Evolutionary conservation across 2,329 filamentous ascomycete species (phyloP), one percentile per base, ranked within the genome.

Genomic region (Phoma herbarum): DNA sequence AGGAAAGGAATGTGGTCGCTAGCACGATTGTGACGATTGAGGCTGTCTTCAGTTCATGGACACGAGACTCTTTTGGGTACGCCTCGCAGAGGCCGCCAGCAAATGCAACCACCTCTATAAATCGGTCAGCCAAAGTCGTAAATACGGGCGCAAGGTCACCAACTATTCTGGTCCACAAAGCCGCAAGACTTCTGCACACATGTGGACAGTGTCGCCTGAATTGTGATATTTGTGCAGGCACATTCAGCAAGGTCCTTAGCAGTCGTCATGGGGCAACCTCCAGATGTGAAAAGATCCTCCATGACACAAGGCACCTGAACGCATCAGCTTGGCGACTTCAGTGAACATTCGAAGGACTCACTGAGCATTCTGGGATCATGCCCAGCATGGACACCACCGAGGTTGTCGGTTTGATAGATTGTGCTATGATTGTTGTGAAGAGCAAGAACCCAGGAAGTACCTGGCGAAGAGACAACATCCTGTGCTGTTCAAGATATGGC

Each of bases 11-110:
- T 1, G 44, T 29, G 1, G 50, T 29, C 11, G 59, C 48, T 3
- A 66, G 35, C 0, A 42, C 46, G 12, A 66, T 62, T 2, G 63
- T 62, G 10, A 23, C 46, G 14, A 63, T 66, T 9, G 59, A 48
- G 14, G 48, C 51, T 8, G 31, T 35, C 26, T 62, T 61, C 12
- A 66, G 25, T 35, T 66, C 63, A 22, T 48, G 2, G 18, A 37
- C 48, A 12, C 61, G 63, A 18, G 61, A 60, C 10, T 57, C 57
- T 22, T 59, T 59, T 22, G 63, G 57, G 28, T 62, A 66, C 22
- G 46, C 51, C 20, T 53, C 53, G 54, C 63, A 66, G 11, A 66
- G 51, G 6, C 22, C 35, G 31, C 42, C 31, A 5, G 59, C 51
- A 29, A 64, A 62, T 1, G 22, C 18, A 16, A 48, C 52, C 4